These are phyloP conservation scores for Papiliotrema flavescens DNA, from an alignment of 1,284 basidiomycete species.

Conservation along the genomic window DNA sequence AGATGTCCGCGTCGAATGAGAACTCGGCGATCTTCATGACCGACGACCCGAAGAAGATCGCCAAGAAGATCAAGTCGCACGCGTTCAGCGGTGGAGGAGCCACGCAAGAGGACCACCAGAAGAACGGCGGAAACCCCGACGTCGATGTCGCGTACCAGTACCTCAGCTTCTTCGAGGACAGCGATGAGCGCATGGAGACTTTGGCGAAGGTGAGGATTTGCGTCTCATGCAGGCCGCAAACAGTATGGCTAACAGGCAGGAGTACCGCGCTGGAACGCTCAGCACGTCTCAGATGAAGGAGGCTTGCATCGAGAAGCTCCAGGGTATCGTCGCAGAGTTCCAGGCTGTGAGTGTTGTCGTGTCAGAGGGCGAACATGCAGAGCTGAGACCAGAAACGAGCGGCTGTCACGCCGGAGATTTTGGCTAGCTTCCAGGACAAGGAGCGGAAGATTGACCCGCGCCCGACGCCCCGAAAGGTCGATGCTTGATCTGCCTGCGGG, in stretches of 20 bases:
- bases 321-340: conserved; percentile 80
- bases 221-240: neutral
- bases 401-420: conserved; percentile 72
- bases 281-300: conserved; percentile 92
- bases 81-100: conserved; percentile 86
- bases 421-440: conserved; percentile 79
- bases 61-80: conserved; percentile 95
- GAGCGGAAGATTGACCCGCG: conserved; percentile 69
- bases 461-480: neutral
- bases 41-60: conserved; percentile 88
- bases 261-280: conserved; percentile 84
- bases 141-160: conserved; percentile 98
- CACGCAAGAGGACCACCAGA: conserved; percentile 88
- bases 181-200: conserved; percentile 77
- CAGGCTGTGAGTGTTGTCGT: conserved; percentile 64
- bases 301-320: conserved; percentile 78
- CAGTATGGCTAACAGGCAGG: conserved; percentile 53
- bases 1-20: conserved; percentile 94
- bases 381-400: conserved; percentile 62
- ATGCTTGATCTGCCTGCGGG: neutral
- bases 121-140: conserved; percentile 85
- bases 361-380: neutral
- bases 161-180: conserved; percentile 92
- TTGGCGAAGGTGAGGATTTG: conserved; percentile 52
- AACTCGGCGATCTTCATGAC: conserved; percentile 94